phyloP scores from a whole-genome alignment of 2,329 filamentous ascomycete species.

The Aspergillus glaucus region DNA sequence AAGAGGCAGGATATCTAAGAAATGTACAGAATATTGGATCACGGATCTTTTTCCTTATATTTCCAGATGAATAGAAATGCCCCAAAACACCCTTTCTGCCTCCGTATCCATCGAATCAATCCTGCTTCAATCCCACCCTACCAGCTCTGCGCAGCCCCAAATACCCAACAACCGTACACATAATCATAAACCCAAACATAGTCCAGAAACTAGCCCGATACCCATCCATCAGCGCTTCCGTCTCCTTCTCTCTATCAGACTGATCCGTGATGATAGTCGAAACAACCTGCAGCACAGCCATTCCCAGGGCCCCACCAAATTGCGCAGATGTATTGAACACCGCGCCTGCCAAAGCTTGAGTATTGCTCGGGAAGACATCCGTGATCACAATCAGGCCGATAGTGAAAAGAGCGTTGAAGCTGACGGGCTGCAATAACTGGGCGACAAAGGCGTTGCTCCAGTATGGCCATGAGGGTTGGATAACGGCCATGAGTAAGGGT shows the following conservation, averaged over 20 bases:
- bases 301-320: conserved; percentile 49
- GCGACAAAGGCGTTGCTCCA: conserved; percentile 45
- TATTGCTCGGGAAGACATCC: conserved; percentile 25
- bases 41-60: background rate
- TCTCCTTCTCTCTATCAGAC: conserved; percentile 11
- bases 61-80: background rate
- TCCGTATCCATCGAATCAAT: conserved; percentile 7
- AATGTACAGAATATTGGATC: background rate
- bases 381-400: conserved; percentile 12
- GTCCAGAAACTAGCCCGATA: conserved; percentile 52
- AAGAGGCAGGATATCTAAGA: background rate
- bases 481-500: conserved; percentile 52
- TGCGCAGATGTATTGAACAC: conserved; percentile 57
- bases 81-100: background rate
- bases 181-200: conserved; percentile 42
- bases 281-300: conserved; percentile 48
- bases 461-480: conserved; percentile 45
- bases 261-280: conserved; percentile 37
- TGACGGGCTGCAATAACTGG: conserved; percentile 17
- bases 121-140: conserved; percentile 44
- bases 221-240: conserved; percentile 42
- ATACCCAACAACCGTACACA: conserved; percentile 33
- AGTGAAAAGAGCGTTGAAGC: conserved; percentile 15
- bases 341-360: conserved; percentile 54
- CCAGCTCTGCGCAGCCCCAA: conserved; percentile 44